Conservation (phyloP, 2,329 filamentous ascomycete species). For the Hypomyces perniciosus region DNA sequence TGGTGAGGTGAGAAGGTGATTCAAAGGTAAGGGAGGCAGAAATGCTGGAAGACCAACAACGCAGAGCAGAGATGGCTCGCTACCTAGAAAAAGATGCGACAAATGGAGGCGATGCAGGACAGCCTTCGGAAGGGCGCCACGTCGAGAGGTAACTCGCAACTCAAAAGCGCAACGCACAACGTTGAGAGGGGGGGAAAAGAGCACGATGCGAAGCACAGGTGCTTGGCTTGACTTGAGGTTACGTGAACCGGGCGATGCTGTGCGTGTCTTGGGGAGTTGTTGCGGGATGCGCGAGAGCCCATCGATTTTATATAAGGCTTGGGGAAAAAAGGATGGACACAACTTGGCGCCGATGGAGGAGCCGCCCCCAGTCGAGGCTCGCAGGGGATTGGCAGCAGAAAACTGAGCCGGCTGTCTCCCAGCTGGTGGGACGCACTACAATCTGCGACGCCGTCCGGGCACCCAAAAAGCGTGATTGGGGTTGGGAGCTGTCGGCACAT, state of each 20-base stretch:
- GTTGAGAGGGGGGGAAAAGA: neutral
- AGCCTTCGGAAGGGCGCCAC: neutral
- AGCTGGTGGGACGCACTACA: slow-evolving; percentile 6
- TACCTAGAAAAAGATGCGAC: neutral
- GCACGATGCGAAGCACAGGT: neutral
- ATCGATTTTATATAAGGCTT: too few relatives aligned
- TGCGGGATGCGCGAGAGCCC: too few relatives aligned
- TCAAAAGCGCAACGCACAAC: neutral
- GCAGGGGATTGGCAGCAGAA: slow-evolving; percentile 9
- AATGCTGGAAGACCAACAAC: too few relatives aligned
- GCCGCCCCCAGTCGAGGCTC: too few relatives aligned
- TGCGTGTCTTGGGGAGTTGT: too few relatives aligned
- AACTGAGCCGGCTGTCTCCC: neutral
- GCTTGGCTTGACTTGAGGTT: too few relatives aligned
- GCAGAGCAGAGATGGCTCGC: neutral
- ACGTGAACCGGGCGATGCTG: too few relatives aligned
- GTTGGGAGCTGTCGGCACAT: slow-evolving; percentile 6
- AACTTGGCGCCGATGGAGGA: too few relatives aligned
- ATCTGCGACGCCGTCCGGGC: slow-evolving; percentile 4
- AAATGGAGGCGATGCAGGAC: neutral
- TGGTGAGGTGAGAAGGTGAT: neutral
- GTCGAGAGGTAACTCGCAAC: neutral
- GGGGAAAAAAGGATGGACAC: neutral
- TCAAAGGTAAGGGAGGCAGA: neutral
- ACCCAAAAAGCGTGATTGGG: slow-evolving; percentile 1